Conservation (phyloP, 2,329 filamentous ascomycete species). For the Talaromyces sp. region DNA sequence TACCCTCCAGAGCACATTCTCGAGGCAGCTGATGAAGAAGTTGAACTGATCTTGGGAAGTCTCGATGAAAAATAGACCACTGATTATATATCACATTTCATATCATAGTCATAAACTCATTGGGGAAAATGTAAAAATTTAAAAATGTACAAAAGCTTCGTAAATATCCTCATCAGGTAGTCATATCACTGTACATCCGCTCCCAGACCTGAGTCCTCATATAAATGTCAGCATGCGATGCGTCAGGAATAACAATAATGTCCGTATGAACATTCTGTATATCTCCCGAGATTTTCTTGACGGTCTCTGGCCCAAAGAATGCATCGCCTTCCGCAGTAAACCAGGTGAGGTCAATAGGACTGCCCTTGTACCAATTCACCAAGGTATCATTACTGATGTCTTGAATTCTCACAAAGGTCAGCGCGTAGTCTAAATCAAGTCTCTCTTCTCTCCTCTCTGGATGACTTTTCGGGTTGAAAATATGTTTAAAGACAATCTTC, state of each 20-base stretch:
- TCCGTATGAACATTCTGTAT: not conserved
- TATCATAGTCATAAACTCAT: no score
- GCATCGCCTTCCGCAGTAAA: not conserved
- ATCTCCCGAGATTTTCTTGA: not conserved
- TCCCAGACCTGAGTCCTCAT: not conserved
- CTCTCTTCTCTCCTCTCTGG: not conserved
- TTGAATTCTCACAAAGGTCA: not conserved
- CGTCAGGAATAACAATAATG: not conserved
- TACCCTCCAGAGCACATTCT: constrained; percentile 45
- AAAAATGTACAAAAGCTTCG: no score
- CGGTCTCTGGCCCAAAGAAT: not conserved
- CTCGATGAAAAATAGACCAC: not conserved
- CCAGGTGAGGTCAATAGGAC: not conserved
- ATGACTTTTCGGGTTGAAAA: not conserved
- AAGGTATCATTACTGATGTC: constrained; percentile 1
- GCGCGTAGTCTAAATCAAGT: not conserved
- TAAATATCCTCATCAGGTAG: not conserved
- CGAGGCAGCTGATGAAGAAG: constrained; percentile 43
- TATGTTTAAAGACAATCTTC: not conserved
- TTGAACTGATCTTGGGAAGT: constrained; percentile 39
- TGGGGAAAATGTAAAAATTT: no score
- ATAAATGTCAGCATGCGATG: not conserved
- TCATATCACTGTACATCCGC: not conserved
- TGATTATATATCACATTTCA: not conserved
- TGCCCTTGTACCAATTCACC: not conserved